These are phyloP conservation scores for Suillus cothurnatus DNA, from an alignment of 768 basidiomycete genomes.

Conservation along the genomic window DNA sequence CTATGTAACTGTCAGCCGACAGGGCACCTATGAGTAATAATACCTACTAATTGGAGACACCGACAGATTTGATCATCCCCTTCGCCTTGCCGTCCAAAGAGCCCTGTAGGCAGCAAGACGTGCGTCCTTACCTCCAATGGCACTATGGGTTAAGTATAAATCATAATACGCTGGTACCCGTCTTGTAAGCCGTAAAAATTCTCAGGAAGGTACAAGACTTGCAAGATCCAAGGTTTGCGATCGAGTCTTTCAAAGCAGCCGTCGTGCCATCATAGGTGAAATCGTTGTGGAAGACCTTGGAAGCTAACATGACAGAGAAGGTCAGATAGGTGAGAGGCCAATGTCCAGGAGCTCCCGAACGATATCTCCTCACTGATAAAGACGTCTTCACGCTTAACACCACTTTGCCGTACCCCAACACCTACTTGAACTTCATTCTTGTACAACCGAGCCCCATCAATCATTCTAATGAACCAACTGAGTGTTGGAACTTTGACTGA, in stretches of 20 bases:
- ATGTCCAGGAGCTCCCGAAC: neutral
- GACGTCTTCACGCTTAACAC: slow-evolving; percentile 49
- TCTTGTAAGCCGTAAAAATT: neutral
- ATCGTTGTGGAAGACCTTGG: slow-evolving; percentile 9
- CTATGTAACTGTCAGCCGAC: slow-evolving; percentile 33
- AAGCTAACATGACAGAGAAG: neutral
- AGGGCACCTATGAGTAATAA: neutral
- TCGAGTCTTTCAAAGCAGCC: slow-evolving; percentile 57
- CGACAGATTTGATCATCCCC: slow-evolving; percentile 64
- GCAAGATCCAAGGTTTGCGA: slow-evolving; percentile 55
- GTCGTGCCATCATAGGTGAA: slow-evolving; percentile 49
- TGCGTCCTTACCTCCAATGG: slow-evolving; percentile 53
- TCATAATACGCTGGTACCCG: slow-evolving; percentile 54
- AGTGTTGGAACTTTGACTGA: neutral
- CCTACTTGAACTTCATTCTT: slow-evolving; percentile 59
- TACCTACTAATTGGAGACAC: slow-evolving; percentile 76
- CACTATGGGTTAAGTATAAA: slow-evolving; percentile 72
- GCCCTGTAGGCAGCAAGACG: slow-evolving; percentile 69
- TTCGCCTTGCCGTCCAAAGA: slow-evolving; percentile 56
- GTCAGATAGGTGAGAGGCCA: neutral
- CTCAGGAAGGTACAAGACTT: slow-evolving; percentile 16
- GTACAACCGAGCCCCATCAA: slow-evolving; percentile 68
- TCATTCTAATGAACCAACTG: slow-evolving; percentile 15
- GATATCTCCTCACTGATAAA: slow-evolving; percentile 54
- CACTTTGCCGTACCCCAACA: slow-evolving; percentile 51